phyloP scores from a whole-genome alignment of 345 rosid species.

The Eucalyptus globulus region DNA sequence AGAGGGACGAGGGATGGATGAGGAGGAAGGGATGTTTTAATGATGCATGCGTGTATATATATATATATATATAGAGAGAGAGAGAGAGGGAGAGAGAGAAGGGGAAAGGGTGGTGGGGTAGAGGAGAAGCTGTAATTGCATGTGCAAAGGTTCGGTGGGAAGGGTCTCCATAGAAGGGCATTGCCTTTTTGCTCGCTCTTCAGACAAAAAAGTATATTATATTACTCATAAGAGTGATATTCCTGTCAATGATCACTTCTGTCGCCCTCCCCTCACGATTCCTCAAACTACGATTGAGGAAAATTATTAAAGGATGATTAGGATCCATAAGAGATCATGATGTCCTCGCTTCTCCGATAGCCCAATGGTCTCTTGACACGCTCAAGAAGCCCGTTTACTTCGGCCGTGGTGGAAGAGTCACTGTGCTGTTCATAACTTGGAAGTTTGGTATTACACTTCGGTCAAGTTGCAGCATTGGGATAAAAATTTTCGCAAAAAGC shows the following conservation, averaged over 20 bases:
- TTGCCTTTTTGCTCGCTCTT: background rate
- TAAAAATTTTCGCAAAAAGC: rapidly evolving
- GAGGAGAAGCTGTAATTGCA: background rate
- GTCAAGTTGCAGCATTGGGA: background rate
- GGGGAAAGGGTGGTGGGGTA: background rate
- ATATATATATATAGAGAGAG: background rate
- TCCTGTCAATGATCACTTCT: background rate
- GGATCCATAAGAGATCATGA: background rate
- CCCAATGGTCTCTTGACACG: background rate
- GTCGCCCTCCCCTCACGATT: background rate
- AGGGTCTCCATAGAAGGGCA: background rate
- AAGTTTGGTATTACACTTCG: background rate
- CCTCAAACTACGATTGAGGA: background rate
- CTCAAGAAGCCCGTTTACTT: background rate
- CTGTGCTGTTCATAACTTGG: background rate
- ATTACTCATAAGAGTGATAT: background rate
- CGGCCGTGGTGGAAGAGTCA: background rate
- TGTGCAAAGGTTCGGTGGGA: background rate
- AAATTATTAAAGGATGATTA: background rate
- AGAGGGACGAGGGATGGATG: background rate
- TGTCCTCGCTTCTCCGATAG: background rate
- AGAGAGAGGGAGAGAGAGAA: background rate
- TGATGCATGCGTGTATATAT: background rate
- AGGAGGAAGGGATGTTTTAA: background rate
- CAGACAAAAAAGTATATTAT: background rate